These are phyloP conservation scores for Komagataella ulmi DNA, from an alignment of 805 yeast species.

Conservation along the genomic window DNA sequence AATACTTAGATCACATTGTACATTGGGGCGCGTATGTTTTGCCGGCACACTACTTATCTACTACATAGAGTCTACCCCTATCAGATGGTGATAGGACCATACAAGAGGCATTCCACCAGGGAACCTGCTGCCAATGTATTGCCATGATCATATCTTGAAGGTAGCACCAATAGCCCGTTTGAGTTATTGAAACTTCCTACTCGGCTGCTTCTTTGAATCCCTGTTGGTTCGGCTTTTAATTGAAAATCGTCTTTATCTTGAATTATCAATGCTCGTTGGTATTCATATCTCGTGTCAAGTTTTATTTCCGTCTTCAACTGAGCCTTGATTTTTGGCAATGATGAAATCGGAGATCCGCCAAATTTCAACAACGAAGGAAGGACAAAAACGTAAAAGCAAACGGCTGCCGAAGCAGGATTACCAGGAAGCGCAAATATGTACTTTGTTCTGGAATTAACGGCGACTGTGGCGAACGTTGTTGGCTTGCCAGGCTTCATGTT, in stretches of 20 bases:
- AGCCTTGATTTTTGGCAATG: constrained; percentile 21
- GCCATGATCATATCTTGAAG: constrained; percentile 13
- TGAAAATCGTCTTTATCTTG: constrained; percentile 12
- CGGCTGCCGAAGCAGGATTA: constrained; percentile 41
- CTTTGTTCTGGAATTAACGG: constrained; percentile 14
- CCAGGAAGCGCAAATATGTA: constrained; percentile 40
- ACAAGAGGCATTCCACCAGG: constrained; percentile 1
- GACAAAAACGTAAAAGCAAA: constrained; percentile 32
- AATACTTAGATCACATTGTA: background rate
- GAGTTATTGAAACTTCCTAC: constrained; percentile 33
- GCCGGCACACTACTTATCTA: background rate
- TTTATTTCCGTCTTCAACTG: constrained; percentile 15
- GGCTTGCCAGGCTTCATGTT: constrained; percentile 53
- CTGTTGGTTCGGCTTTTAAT: constrained; percentile 28
- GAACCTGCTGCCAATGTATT: background rate
- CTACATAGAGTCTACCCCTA: background rate
- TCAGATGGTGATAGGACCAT: background rate
- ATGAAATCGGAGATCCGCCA: constrained; percentile 9
- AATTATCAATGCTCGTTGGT: constrained; percentile 26
- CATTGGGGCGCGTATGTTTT: background rate
- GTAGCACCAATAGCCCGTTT: constrained; percentile 30
- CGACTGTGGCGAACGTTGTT: constrained; percentile 41
- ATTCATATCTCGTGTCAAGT: constrained; percentile 39
- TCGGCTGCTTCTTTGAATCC: constrained; percentile 37
- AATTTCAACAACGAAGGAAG: constrained; percentile 26